Base-by-base conservation (phyloP, 1,139 yeast species). In the Suhomyces guaymorum region DNA sequence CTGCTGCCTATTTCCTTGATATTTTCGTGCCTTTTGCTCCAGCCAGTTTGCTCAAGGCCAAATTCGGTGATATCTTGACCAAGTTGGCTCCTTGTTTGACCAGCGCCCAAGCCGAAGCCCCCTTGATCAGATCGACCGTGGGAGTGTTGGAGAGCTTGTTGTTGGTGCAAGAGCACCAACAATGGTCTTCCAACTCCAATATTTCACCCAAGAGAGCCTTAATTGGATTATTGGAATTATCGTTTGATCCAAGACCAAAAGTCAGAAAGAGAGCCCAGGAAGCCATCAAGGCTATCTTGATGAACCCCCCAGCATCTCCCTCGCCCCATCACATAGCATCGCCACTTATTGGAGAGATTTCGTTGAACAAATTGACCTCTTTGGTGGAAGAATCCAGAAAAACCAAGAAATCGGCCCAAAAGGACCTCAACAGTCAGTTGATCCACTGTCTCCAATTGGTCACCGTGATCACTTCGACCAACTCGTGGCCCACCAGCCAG, bases 201-300 rank as follows among this genome's bases (percentile, higher is more conserved):
- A 70, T 86, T 46, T 82, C 92, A 18, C 95, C 97, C 19, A 77
- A 75, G 54, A 78, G 95, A 64, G 96, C 94, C 16, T 64, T 90
- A 43, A 74, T 78, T 30, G 97, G 95, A 24, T 63, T 94, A 41
- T 64, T 92, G 42, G 90, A 88, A 52, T 71, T 89, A 44, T 77
- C 92, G 1, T 64, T 86, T 35, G 98, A 94, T 58, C 82, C 87
- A 28, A 77, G 98, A 57, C 98, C 99, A 21, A 94, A 94, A 54
- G 95, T 94, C 9, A 80, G 99, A 60, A 88, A 86, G 75, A 80
- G 97, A 67, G 96, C 97, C 2, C 86, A 83, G 49, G 98, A 92
- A 40, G 86, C 97, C 2, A 72, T 92, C 14, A 63, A 73, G 30
- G 72, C 67, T 5, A 67, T 92, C 20, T 66, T 92, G 44, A 45